Base-by-base conservation (phyloP, 345 rosid genomes). In the Camelina sativa region DNA sequence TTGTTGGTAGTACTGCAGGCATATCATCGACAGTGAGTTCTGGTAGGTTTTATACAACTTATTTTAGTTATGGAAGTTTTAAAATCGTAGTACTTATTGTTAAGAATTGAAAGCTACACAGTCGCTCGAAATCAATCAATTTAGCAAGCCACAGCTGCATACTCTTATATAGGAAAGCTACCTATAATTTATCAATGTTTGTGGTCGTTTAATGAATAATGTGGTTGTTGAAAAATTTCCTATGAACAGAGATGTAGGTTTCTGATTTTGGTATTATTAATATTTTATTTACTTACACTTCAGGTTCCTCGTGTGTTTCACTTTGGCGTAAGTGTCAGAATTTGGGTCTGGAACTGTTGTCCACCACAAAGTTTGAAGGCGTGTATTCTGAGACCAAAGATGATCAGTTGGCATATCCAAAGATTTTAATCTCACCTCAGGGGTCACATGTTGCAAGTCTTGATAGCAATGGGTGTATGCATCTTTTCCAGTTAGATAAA, bases 341-440 rank as follows among this genome's bases (percentile, higher is more conserved):
- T 66, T 77, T 80, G 63, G 87, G 80, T 77, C 72, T 87, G 75
- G 87, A 92, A 77, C 83, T 80, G 66, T 48, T 85, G 75, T 83
- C 68, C 63, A 79, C 82, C 79, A 74, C 85, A 70, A 87, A 85
- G 56, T 85, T 90, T 82, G 92, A 90, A 78, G 93, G 96, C 54
- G 67, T 74, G 62, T 87, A 83, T 79, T 38, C 61, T 59, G 79
- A 79, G 76, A 77, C 76, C 61, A 81, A 83, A 56, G 84, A 79
- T 63, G 62, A 56, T 48, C 84, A 76, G 52, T 80, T 82, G 72
- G 84, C 88, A 71, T 80, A 78, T 80, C 92, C 93, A 19, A 95
- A 92, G 85, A 87, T 90, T 81, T 79, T 83, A 77, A 82, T 95
- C 73, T 95, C 99, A 69, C 89, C 91, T n/a, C 82, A 67, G 60